phyloP scores from a whole-genome alignment of 768 basidiomycete species.

The Tricholoma matsutake region DNA sequence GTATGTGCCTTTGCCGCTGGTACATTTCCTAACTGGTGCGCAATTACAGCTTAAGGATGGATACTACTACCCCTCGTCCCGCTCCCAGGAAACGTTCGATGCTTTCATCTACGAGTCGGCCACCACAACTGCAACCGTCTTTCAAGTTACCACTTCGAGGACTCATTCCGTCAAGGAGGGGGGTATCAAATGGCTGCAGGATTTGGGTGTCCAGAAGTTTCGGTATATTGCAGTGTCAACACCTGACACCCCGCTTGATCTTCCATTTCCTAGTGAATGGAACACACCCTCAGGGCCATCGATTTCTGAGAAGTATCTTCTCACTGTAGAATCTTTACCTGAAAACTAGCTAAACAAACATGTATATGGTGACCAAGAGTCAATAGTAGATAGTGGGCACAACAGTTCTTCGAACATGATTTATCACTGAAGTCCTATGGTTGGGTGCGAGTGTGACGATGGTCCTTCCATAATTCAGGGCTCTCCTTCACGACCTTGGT shows the following conservation, averaged over 20 bases:
- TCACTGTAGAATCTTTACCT: background rate
- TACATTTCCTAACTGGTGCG: constrained; percentile 7
- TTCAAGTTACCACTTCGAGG: constrained; percentile 11
- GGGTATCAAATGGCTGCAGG: constrained; percentile 1
- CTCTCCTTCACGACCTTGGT: too few species aligned
- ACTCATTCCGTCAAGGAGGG: constrained; percentile 6
- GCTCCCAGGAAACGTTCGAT: constrained; percentile 12
- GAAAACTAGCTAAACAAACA: background rate
- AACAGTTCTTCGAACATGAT: too few species aligned
- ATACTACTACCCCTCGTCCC: constrained; percentile 11
- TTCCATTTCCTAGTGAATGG: constrained; percentile 1
- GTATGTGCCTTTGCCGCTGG: constrained; percentile 8
- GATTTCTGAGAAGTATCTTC: background rate
- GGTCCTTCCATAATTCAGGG: too few species aligned
- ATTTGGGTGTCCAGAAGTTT: background rate
- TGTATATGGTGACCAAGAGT: too few species aligned
- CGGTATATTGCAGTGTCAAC: background rate
- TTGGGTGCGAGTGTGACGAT: too few species aligned
- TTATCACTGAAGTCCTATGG: too few species aligned
- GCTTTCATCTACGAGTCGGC: constrained; percentile 14
- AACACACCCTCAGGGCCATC: background rate
- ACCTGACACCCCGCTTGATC: background rate
- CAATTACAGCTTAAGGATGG: constrained; percentile 9
- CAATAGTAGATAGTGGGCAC: too few species aligned
- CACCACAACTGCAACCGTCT: constrained; percentile 9